Percentiles rank a stretch among this genome's conserved stretches.
Evolutionary conservation across 225 moss, liverwort and hornwort genomes (phyloP).

Genomic region (Physcomitrium patens): DNA sequence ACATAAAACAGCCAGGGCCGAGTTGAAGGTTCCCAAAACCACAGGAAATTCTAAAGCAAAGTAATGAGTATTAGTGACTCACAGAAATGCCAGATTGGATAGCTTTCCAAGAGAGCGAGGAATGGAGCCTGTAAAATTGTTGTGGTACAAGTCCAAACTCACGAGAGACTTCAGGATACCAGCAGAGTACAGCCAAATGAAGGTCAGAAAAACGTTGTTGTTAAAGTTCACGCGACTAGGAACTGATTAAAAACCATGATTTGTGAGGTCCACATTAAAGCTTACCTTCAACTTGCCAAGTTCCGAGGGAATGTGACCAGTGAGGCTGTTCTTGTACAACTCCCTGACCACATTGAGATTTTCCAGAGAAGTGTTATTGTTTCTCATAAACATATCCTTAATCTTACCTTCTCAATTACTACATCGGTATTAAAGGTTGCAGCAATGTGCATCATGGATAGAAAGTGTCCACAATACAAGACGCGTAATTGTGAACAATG

Average conservation of each 20-base stretch:
- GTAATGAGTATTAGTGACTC: slow-evolving; percentile 17
- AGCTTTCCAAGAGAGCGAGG: slow-evolving; percentile 60
- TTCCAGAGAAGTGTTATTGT: neutral
- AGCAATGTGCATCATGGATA: neutral
- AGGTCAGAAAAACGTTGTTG: neutral
- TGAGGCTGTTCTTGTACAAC: slow-evolving; percentile 61
- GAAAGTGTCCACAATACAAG: neutral
- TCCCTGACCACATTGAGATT: slow-evolving; percentile 39
- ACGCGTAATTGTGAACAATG: too few relatives aligned
- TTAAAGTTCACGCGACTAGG: neutral
- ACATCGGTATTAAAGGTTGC: neutral
- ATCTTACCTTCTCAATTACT: neutral
- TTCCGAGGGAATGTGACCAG: slow-evolving; percentile 54
- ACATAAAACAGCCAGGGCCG: neutral
- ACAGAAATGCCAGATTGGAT: slow-evolving; percentile 55
- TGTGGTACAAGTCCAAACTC: slow-evolving; percentile 66
- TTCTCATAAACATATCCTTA: neutral
- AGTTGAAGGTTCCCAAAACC: neutral
- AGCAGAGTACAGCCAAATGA: neutral
- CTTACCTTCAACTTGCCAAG: slow-evolving; percentile 60
- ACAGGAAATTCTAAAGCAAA: neutral
- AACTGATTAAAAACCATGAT: neutral
- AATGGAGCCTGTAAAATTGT: slow-evolving; percentile 64
- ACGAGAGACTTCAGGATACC: slow-evolving; percentile 47
- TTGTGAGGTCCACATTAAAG: neutral